Conservation (phyloP, 2,329 filamentous ascomycete genomes). For the Teratosphaeria nubilosa region DNA sequence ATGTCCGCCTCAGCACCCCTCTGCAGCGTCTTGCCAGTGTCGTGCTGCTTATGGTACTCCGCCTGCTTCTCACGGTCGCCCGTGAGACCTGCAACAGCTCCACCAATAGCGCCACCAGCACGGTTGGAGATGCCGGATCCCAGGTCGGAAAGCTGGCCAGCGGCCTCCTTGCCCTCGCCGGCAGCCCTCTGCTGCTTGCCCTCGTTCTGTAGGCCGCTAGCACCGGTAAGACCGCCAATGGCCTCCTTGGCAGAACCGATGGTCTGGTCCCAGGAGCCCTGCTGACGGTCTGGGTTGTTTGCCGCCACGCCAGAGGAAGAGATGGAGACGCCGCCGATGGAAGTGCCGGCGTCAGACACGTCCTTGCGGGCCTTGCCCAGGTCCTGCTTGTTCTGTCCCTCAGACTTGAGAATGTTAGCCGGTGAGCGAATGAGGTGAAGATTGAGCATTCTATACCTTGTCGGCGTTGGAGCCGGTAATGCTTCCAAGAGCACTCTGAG, state of each 20-base stretch:
- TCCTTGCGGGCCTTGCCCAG: slow-evolving; percentile 54
- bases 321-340: slow-evolving; percentile 61
- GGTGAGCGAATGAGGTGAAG: neutral
- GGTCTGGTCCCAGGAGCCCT: slow-evolving; percentile 79
- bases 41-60: slow-evolving; percentile 60
- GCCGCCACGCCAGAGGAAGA: slow-evolving; percentile 60
- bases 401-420: slow-evolving; percentile 25
- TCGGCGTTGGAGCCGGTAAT: slow-evolving; percentile 64
- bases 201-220: slow-evolving; percentile 61
- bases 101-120: slow-evolving; percentile 50
- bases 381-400: slow-evolving; percentile 55
- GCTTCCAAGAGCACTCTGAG: slow-evolving; percentile 61
- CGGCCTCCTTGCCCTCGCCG: slow-evolving; percentile 72
- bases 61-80: slow-evolving; percentile 58
- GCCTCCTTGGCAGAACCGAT: slow-evolving; percentile 77
- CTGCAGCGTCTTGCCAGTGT: slow-evolving; percentile 71
- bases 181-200: slow-evolving; percentile 70
- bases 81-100: slow-evolving; percentile 59
- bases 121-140: slow-evolving; percentile 48
- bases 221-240: slow-evolving; percentile 64
- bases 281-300: slow-evolving; percentile 61
- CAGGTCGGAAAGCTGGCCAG: slow-evolving; percentile 69
- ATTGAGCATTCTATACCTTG: slow-evolving; percentile 36
- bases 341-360: slow-evolving; percentile 64
- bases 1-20: slow-evolving; percentile 74